Conservation (phyloP, 495 filamentous ascomycete species). For the Penicillium cataractarum region DNA sequence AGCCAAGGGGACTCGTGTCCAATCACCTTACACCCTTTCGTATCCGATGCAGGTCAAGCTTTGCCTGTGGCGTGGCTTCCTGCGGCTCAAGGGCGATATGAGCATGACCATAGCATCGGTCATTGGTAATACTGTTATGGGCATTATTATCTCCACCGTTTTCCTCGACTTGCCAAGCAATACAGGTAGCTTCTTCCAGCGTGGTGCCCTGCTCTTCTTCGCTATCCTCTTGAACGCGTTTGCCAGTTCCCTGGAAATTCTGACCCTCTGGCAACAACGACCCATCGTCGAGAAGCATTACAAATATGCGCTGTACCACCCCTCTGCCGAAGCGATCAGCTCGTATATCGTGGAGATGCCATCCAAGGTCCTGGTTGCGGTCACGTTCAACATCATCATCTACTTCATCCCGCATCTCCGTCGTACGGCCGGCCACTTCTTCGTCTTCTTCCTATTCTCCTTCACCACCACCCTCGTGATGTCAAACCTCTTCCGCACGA, state of each 20-base stretch:
- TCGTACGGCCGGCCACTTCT: constrained; percentile 1
- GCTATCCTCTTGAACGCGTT: constrained; percentile 67
- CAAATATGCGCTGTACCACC: constrained; percentile 63
- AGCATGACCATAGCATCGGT: constrained; percentile 68
- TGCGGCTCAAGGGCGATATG: constrained; percentile 66
- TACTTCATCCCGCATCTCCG: constrained; percentile 59
- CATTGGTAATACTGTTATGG: constrained; percentile 70
- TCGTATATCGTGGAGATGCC: constrained; percentile 59
- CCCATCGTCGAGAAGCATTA: constrained; percentile 66
- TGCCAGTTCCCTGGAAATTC: constrained; percentile 58
- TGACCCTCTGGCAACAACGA: constrained; percentile 56
- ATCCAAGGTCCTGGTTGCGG: constrained; percentile 46
- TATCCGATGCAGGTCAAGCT: constrained; percentile 51
- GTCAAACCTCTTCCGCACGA: constrained; percentile 70
- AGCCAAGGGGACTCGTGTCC: constrained; percentile 35
- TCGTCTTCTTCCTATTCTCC: constrained; percentile 3
- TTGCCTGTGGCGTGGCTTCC: constrained; percentile 50
- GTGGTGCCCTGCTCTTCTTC: constrained; percentile 81
- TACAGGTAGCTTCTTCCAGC: constrained; percentile 34
- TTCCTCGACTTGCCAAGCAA: constrained; percentile 63
- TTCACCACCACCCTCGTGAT: constrained; percentile 3
- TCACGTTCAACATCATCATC: constrained; percentile 53
- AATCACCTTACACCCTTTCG: constrained; percentile 47
- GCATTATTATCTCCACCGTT: constrained; percentile 79
- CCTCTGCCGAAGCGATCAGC: constrained; percentile 59